These are phyloP conservation scores for Peniophora sp. DNA, from an alignment of 1,284 basidiomycete genomes.

Conservation along the genomic window DNA sequence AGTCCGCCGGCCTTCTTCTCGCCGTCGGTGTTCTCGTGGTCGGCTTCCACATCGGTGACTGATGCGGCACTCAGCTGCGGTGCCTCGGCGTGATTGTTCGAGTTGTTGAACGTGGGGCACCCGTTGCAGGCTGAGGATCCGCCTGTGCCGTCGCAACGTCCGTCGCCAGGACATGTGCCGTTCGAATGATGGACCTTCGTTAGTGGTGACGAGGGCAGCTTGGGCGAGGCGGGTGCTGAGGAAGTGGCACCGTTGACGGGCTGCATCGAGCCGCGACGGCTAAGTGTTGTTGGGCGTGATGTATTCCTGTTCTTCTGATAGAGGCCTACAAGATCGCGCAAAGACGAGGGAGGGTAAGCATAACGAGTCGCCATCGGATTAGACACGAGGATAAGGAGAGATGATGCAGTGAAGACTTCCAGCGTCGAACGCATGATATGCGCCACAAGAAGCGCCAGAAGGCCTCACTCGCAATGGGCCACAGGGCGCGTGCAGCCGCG, in stretches of 20 bases:
- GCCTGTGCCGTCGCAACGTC: constrained; percentile 91
- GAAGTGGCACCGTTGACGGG: neutral
- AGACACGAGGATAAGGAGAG: constrained; percentile 5
- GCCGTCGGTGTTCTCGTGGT: constrained; percentile 20
- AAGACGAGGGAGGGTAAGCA: constrained; percentile 16
- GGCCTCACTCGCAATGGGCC: constrained; percentile 6
- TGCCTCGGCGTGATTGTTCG: constrained; percentile 35
- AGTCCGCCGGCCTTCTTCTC: constrained; percentile 55
- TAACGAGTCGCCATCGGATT: constrained; percentile 10
- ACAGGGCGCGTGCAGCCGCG: constrained; percentile 11
- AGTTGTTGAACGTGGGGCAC: constrained; percentile 92
- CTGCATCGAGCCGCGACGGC: neutral
- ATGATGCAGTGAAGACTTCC: constrained; percentile 9
- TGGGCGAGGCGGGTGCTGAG: constrained; percentile 6
- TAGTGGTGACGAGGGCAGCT: constrained; percentile 14
- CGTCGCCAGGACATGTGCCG: constrained; percentile 92
- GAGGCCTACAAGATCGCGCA: constrained; percentile 35
- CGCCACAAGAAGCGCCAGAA: constrained; percentile 1
- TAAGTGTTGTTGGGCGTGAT: constrained; percentile 19
- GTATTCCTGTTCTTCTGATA: constrained; percentile 51
- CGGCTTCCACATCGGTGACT: constrained; percentile 5
- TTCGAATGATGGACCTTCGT: constrained; percentile 24
- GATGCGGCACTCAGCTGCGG: neutral
- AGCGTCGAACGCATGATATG: constrained; percentile 15
- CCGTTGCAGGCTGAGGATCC: constrained; percentile 86